Percentiles rank a stretch among this genome's conserved stretches.
Evolutionary conservation across 441 rosid genomes (phyloP).

Genomic region (Adansonia grandidieri): DNA sequence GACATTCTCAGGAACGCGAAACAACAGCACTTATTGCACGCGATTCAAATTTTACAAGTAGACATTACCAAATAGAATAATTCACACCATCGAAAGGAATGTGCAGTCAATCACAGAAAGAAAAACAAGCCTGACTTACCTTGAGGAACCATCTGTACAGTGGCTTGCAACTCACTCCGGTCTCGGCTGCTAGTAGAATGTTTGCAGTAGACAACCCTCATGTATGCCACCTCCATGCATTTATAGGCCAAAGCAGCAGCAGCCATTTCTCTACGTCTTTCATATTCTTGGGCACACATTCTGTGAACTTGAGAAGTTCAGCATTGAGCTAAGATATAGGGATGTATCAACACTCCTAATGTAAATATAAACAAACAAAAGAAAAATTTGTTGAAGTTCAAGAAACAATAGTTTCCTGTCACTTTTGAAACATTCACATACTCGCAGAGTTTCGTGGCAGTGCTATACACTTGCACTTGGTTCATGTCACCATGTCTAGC

Average conservation of each 20-base stretch:
- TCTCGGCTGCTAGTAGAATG: conserved; percentile 50
- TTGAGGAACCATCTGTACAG: conserved; percentile 53
- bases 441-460: conserved; percentile 67
- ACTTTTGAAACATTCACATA: conserved; percentile 49
- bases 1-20: background rate
- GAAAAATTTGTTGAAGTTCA: background rate
- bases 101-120: conserved; percentile 12
- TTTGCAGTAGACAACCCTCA: conserved; percentile 65
- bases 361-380: background rate
- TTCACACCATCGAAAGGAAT: background rate
- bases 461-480: conserved; percentile 58
- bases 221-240: conserved; percentile 85
- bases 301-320: conserved; percentile 43
- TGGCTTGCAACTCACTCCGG: conserved; percentile 59
- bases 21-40: conserved; percentile 4
- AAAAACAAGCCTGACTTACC: conserved; percentile 49
- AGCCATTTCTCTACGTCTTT: conserved; percentile 65
- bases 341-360: background rate
- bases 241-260: conserved; percentile 89
- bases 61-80: conserved; percentile 13
- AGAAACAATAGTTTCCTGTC: conserved; percentile 10
- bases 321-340: conserved; percentile 21
- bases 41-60: background rate
- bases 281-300: conserved; percentile 75
- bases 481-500: conserved; percentile 53